phyloP scores from a whole-genome alignment of 2,329 filamentous ascomycete genomes.

The Fusarium sp. region DNA sequence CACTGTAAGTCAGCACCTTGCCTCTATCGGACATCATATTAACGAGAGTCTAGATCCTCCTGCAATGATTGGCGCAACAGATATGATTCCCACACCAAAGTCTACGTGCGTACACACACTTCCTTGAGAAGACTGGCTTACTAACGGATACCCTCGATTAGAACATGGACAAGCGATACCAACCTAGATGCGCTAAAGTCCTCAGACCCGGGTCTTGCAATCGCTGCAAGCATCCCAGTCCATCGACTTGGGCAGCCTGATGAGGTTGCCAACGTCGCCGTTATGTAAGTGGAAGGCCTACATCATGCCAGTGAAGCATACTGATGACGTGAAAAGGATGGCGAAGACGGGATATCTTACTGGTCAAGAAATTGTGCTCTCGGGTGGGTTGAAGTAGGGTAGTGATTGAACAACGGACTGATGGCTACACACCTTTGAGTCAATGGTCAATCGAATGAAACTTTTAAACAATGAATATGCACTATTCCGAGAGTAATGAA shows the following conservation, averaged over 20 bases:
- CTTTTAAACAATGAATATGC: no score
- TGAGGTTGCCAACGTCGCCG: slow-evolving; percentile 51
- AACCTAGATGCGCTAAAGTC: slow-evolving; percentile 47
- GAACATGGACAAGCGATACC: slow-evolving; percentile 48
- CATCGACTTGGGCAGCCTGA: slow-evolving; percentile 49
- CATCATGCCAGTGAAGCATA: accelerated
- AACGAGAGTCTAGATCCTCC: slow-evolving; percentile 36
- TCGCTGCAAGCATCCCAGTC: slow-evolving; percentile 50
- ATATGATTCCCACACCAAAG: slow-evolving; percentile 51
- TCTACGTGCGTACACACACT: slow-evolving; percentile 36
- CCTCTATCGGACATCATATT: neutral
- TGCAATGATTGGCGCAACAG: slow-evolving; percentile 52
- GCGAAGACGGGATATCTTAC: slow-evolving; percentile 34
- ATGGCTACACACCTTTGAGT: no score
- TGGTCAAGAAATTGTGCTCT: slow-evolving; percentile 23
- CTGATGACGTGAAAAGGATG: slow-evolving; percentile 11
- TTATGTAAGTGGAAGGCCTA: slow-evolving; percentile 43
- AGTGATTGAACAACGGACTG: neutral
- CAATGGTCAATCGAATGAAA: no score
- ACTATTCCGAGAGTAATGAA: no score
- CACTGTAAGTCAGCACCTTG: slow-evolving; percentile 36
- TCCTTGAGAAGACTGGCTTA: accelerated
- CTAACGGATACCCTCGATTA: neutral
- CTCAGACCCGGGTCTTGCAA: slow-evolving; percentile 50
- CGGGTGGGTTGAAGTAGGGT: slow-evolving; percentile 23